A percentile compares a stretch with the other conserved stretches of the same genome.
These are phyloP conservation scores for Salvia hispanica DNA, from an alignment of 257 asterid species.

Conservation along the genomic window DNA sequence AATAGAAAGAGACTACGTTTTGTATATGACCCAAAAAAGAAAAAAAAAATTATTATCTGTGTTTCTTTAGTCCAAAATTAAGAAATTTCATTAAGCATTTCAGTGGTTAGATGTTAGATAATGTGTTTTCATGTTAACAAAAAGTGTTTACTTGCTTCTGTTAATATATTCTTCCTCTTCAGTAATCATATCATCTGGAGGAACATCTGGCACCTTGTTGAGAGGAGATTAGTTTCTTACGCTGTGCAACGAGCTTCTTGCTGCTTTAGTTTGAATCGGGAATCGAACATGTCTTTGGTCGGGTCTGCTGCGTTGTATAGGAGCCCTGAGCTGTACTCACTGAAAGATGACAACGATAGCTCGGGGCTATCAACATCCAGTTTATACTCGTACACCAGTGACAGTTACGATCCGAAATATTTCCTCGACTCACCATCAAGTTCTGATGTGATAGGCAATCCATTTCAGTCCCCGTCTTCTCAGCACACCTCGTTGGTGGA, in stretches of 20 bases:
- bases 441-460: not conserved
- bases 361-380: conserved; percentile 13
- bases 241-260: not conserved
- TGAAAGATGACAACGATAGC: conserved; percentile 21
- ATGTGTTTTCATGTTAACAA: not conserved
- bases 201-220: conserved; percentile 1
- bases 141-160: not conserved
- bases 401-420: conserved; percentile 31
- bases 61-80: not conserved
- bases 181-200: not conserved
- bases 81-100: not conserved
- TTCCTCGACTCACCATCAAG: conserved; percentile 18
- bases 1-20: too few relatives aligned
- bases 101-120: not conserved
- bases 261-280: not conserved
- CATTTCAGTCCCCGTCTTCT: too few relatives aligned
- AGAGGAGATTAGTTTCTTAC: not conserved
- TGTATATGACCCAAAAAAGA: too few relatives aligned
- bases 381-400: conserved; percentile 18
- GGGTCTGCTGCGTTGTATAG: conserved; percentile 33
- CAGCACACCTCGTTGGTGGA: too few relatives aligned
- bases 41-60: not conserved
- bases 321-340: conserved; percentile 22
- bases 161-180: not conserved
- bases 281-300: conserved; percentile 28